These are phyloP conservation scores for Limonium bicolor DNA, from an alignment of 148 eudicot species.

Conservation along the genomic window DNA sequence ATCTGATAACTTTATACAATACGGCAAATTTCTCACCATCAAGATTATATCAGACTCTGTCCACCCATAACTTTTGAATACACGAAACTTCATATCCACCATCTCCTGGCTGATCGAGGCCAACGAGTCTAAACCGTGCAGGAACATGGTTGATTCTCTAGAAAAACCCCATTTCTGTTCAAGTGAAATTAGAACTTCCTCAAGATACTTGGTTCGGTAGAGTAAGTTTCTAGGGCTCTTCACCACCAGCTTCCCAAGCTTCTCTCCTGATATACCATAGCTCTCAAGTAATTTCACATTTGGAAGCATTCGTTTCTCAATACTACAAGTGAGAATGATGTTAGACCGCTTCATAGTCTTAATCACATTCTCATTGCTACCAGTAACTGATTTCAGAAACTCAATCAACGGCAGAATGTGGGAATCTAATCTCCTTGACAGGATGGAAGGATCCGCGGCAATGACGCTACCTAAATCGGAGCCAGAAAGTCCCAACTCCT, in stretches of 20 bases:
- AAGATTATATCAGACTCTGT: constrained; percentile 1
- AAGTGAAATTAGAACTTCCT: neutral
- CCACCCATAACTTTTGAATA: constrained; percentile 15
- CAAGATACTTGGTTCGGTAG: constrained; percentile 1
- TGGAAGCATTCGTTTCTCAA: neutral
- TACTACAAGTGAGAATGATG: neutral
- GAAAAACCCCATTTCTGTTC: constrained; percentile 7
- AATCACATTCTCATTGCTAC: constrained; percentile 8
- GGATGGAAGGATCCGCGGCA: neutral
- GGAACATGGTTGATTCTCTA: constrained; percentile 1
- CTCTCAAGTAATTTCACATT: constrained; percentile 5
- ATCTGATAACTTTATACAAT: constrained; percentile 1
- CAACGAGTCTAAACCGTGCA: neutral
- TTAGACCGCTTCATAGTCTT: constrained; percentile 2
- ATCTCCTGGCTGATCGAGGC: constrained; percentile 4
- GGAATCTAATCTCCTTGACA: neutral
- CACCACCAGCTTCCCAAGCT: constrained; percentile 1
- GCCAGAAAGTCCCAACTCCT: constrained; percentile 6
- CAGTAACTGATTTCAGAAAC: constrained; percentile 1
- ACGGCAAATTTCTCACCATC: neutral
- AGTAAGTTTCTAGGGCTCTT: constrained; percentile 1
- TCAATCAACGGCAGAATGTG: constrained; percentile 1
- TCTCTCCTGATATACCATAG: constrained; percentile 2
- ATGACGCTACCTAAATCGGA: constrained; percentile 2
- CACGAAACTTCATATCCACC: neutral